Base-by-base conservation (phyloP, 805 yeast species). In the Myxozyma sirexii region DNA sequence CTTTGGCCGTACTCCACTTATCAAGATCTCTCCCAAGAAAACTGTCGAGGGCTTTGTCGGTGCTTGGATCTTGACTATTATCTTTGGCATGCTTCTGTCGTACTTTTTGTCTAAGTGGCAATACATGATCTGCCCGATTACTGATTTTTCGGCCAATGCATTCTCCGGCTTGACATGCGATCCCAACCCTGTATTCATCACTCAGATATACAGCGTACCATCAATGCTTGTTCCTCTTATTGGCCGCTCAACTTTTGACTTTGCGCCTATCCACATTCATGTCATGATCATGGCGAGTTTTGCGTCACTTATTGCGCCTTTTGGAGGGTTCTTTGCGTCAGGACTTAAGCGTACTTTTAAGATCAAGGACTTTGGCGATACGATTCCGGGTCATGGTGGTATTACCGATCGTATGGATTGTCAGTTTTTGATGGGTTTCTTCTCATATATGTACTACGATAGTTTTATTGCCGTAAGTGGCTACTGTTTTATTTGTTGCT, bases 341-440 rank as follows among this genome's bases (percentile, higher is more conserved):
- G 99, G 98, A n/a, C 80, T 94, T 68, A 94, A 94, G 78, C 85
- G 99, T 75, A 90, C 98, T 13, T 92, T 94, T 77, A 89, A 93
- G 70, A 91, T 92, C 56, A 94, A 94, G 76, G 99, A 94, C 75
- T 94, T 94, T 71, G 99, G 98, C 67, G 96, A 93, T 71, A 93
- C 98, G 8, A 94, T 94, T 67, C 99, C 99, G 15, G 99, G 99
- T 33, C 99, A 94, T 72, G 99, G 99, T 64, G 99, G 99, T 67
- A 86, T 94, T 67, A 92, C 97, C 26, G 99, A 94, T 73, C 83
- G 99, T 76, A 86, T 94, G 79, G 99, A 94, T 76, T 94, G 99
- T 76, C 98, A 94, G 76, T 94, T 93, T 72, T 79, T 94, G 68
- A 94, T 94, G 98, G 99, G 99, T 12, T 89, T 96, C 41, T 94